Evolutionary conservation across 2,329 filamentous ascomycete genomes (phyloP), one percentile per base, ranked within the genome.

Genomic region (Berkeleyomyces basicola): DNA sequence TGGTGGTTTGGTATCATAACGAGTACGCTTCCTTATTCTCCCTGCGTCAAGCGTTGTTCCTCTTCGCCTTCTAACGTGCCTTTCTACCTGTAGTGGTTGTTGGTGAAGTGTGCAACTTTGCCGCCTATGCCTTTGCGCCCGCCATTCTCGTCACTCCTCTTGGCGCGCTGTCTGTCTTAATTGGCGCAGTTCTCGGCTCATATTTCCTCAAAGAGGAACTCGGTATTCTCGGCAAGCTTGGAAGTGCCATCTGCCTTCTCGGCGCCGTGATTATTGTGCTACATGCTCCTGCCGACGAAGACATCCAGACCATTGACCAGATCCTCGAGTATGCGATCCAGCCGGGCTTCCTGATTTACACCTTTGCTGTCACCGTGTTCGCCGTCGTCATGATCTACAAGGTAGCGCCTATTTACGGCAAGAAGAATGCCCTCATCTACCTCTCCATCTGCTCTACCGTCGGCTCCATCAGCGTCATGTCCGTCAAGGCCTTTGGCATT

Each of bases 401-500:
- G 73, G 80, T 99, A 67, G 89, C 90, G 6, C 93, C 93, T 0
- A 77, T 85, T 62, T 86, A 99, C 70, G 93, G 93, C 71, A 95
- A 90, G 79, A 91, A 88, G 75, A 99, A 97, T 72, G 92, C 93
- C 7, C 82, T 99, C 69, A 87, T 99, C 69, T 99, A 92, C 75
- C 85, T 99, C 68, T 96, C 91, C 68, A 97, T 99, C 69, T 99
- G 93, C 80, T 96, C 91, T 60, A 95, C 91, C 3, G 91, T 96
- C 66, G 93, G 93, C 69, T 96, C 91, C 61, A 87, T 99, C 66
- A 97, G 93, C 10, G 92, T 99, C 77, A 99, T 99, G 93, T 90
- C 93, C 40, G 88, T 97, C 74, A 99, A 99, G 78, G 93, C 93
- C 3, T 97, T 99, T 69, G 93, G 93, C 64, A 96, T 97, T 72